These are phyloP conservation scores for Citrus cavaleriei DNA, from an alignment of 345 rosid genomes.

Conservation along the genomic window DNA sequence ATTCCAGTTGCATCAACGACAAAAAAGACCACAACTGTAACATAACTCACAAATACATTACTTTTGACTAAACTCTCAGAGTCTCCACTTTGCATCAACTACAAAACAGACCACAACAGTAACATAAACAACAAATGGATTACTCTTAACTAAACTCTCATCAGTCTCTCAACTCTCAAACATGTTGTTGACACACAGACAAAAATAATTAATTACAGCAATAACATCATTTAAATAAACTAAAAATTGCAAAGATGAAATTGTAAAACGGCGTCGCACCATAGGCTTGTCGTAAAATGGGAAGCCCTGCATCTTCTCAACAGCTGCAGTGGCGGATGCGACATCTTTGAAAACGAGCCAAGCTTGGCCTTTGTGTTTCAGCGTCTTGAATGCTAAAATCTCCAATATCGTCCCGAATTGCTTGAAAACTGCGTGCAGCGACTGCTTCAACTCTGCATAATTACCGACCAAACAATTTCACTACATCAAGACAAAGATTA, in stretches of 20 bases:
- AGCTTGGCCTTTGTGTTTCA: constrained; percentile 99
- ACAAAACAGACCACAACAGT: not conserved
- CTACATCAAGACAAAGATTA: constrained; percentile 34
- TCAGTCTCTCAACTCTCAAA: not conserved
- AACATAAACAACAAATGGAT: not conserved
- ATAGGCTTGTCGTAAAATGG: constrained; percentile 92
- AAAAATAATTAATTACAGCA: not conserved
- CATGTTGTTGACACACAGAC: not conserved
- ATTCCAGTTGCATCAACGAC: not conserved
- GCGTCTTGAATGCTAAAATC: constrained; percentile 84
- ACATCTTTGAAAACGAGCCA: constrained; percentile 91
- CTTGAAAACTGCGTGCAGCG: constrained; percentile 82
- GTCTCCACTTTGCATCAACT: not conserved
- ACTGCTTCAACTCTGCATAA: constrained; percentile 78
- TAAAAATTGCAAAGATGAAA: not conserved
- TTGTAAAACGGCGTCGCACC: constrained; percentile 33
- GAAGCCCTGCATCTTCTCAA: constrained; percentile 84
- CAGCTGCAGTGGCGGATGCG: constrained; percentile 66
- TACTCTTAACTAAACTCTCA: not conserved
- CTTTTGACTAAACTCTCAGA: too few species aligned
- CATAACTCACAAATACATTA: not conserved
- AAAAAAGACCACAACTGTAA: not conserved
- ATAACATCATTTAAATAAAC: not conserved
- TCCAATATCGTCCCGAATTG: constrained; percentile 94
- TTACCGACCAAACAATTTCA: constrained; percentile 4